phyloP scores from a whole-genome alignment of 805 yeast species.

The Metschnikowia similis region DNA sequence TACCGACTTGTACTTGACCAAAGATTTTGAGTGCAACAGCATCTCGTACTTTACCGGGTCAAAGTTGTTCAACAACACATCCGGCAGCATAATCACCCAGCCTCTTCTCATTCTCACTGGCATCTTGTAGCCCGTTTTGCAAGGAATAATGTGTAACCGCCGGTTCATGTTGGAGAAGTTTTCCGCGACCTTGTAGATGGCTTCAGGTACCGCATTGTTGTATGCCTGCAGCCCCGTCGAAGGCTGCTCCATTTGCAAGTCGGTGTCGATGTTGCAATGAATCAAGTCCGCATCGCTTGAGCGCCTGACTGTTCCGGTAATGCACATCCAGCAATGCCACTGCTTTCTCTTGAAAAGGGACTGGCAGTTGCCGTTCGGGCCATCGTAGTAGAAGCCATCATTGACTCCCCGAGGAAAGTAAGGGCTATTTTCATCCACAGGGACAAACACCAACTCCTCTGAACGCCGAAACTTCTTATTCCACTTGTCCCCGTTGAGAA shows the following conservation, averaged over 20 bases:
- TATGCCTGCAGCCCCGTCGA: constrained; percentile 4
- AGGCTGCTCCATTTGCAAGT: constrained; percentile 61
- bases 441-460: constrained; percentile 82
- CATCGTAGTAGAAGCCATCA: constrained; percentile 15
- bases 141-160: constrained; percentile 81
- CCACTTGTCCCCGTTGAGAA: constrained; percentile 48
- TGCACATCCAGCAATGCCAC: constrained; percentile 99
- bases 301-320: constrained; percentile 89
- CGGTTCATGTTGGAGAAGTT: constrained; percentile 81
- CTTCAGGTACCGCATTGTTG: constrained; percentile 51
- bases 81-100: constrained; percentile 90
- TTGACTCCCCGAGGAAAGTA: constrained; percentile 56
- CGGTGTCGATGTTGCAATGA: constrained; percentile 91
- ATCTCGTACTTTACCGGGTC: constrained; percentile 27
- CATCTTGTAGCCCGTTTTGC: constrained; percentile 58
- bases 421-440: constrained; percentile 60
- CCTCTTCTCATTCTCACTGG: constrained; percentile 73
- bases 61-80: constrained; percentile 70
- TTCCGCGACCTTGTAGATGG: constrained; percentile 78
- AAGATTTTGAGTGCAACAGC: constrained; percentile 30
- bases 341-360: constrained; percentile 63
- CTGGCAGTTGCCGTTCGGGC: constrained; percentile 15
- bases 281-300: constrained; percentile 79
- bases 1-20: constrained; percentile 20
- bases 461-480: constrained; percentile 74